A percentile compares a stretch with the other conserved stretches of the same genome.
These are phyloP conservation scores for Wickerhamiella australiensis DNA, from an alignment of 805 yeast genomes.

Conservation along the genomic window DNA sequence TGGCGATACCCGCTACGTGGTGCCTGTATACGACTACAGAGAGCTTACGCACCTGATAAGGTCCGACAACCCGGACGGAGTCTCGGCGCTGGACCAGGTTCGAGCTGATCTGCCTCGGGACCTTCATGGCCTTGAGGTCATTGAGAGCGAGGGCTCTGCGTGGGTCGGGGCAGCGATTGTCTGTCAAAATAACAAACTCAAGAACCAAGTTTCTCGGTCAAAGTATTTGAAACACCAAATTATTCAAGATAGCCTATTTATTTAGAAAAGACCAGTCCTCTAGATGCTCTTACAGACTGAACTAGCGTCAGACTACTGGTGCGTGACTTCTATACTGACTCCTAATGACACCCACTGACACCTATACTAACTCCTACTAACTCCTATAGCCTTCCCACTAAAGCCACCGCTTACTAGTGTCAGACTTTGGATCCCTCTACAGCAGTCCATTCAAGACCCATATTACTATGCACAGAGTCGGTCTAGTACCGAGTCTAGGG, in stretches of 20 bases:
- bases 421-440: too few species aligned
- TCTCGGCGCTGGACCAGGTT: background rate
- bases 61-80: conserved; percentile 1
- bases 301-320: too few species aligned
- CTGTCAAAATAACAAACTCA: background rate
- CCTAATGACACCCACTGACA: too few species aligned
- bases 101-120: background rate
- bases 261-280: too few species aligned
- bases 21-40: conserved; percentile 21
- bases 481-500: too few species aligned
- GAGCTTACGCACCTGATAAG: conserved; percentile 17
- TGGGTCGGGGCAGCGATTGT: conserved; percentile 9
- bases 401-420: too few species aligned
- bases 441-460: too few species aligned
- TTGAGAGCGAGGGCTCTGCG: background rate
- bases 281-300: too few species aligned
- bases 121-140: background rate
- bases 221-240: background rate
- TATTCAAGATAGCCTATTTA: background rate
- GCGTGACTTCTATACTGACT: too few species aligned
- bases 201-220: background rate
- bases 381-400: too few species aligned
- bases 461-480: too few species aligned
- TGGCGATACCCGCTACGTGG: conserved; percentile 11
- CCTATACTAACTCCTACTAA: too few species aligned